Evolutionary conservation across 352 stramenopile genomes (phyloP).

Genomic region (Globisporangium cylindrosporum): DNA sequence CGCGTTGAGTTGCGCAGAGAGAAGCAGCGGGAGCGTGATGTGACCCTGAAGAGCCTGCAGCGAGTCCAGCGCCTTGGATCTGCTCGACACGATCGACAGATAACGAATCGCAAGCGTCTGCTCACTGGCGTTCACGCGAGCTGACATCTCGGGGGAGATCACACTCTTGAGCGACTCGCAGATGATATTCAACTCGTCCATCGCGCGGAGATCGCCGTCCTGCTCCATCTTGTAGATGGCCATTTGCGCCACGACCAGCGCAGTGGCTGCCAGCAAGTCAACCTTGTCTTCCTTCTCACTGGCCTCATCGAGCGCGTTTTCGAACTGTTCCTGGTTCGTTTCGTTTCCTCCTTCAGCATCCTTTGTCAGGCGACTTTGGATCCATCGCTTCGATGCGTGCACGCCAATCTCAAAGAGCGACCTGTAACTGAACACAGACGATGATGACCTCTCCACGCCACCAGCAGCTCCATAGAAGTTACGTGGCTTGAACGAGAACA

Average conservation of each 20-base stretch:
- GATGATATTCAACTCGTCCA: conserved; percentile 28
- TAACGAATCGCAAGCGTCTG: conserved; percentile 37
- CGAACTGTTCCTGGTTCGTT: not conserved
- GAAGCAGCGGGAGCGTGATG: conserved; percentile 33
- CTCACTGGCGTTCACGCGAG: conserved; percentile 22
- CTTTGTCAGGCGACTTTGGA: not conserved
- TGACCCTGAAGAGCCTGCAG: conserved; percentile 34
- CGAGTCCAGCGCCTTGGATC: conserved; percentile 29
- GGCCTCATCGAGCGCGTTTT: conserved; percentile 6
- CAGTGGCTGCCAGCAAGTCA: conserved; percentile 25
- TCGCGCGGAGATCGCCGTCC: conserved; percentile 23
- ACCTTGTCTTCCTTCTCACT: conserved; percentile 22
- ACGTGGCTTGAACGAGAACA: conserved; percentile 8
- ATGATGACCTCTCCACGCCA: not conserved
- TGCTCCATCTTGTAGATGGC: conserved; percentile 37
- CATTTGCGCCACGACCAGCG: conserved; percentile 39
- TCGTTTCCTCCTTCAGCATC: not conserved
- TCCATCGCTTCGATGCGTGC: conserved; percentile 9
- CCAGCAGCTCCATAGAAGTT: conserved; percentile 8
- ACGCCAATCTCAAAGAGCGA: conserved; percentile 23
- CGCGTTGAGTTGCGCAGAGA: conserved; percentile 28
- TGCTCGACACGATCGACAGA: conserved; percentile 31
- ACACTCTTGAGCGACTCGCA: conserved; percentile 35
- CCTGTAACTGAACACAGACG: conserved; percentile 19
- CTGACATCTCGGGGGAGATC: conserved; percentile 2